Base-by-base conservation (phyloP, 2,329 filamentous ascomycete species). In the Pseudopyrenochaeta lycopersici region DNA sequence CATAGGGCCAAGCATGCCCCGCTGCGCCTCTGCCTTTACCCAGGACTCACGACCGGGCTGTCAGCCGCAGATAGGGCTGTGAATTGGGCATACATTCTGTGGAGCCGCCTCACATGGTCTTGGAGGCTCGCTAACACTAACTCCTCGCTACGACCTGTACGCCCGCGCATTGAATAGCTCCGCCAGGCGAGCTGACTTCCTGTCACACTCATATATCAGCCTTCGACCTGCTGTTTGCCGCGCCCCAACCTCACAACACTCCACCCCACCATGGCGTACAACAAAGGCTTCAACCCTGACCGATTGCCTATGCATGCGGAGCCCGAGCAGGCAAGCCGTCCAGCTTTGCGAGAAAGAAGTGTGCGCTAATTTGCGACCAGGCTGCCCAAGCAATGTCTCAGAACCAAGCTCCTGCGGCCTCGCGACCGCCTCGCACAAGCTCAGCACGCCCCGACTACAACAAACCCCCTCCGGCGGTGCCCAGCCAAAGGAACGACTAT, bases 221-320 rank as follows among this genome's bases (percentile, higher is more conserved):
- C 50, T 36, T 48, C 36, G 30, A 33, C 44, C 27, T 33, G 30
- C 42, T 50, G 35, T 35, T 44, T 50, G 48, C 40, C 35, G 15
- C 55, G 30, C 49, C 27, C 27, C 41, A 39, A 29, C 39, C 29
- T 52, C 56, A 46, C 46, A 15, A 42, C 52, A 17, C 29, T 46
- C 48, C 51, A 48, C 41, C 56, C 30, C 56, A 62, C 73, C 56
- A 98, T 98, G 94, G 94, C 94, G 51, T 98, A 98, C 84, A 96
- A 96, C 79, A 88, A 88, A 76, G 86, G 89, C 50, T 95, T 92
- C 81, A 96, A 99, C 77, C 93, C 93, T 30, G 94, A 99, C 81
- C 91, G 92, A 74, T 87, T 99, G 61, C 94, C 94, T 73, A 92
- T 92, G 90, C 90, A 92, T 73, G 89, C 89, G 56, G 89, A 92